A percentile compares a stretch with the other conserved stretches of the same genome.
Evolutionary conservation across 768 basidiomycete genomes (phyloP).

Genomic region (Boletus rubropictus): DNA sequence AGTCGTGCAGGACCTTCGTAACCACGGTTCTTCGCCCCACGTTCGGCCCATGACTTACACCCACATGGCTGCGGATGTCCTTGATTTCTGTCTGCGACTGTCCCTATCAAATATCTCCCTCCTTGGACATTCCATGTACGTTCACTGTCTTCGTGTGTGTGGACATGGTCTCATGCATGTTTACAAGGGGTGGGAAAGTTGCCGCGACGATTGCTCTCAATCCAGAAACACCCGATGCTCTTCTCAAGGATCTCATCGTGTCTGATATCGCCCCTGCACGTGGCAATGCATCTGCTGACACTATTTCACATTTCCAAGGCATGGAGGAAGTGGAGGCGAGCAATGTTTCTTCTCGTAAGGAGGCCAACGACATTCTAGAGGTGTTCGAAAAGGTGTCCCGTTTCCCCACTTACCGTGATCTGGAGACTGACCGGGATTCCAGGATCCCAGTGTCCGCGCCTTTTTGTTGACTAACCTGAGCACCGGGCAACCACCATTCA

Average conservation of each 20-base stretch:
- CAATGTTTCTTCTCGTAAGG: conserved; percentile 53
- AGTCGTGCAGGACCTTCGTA: conserved; percentile 67
- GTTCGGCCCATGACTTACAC: conserved; percentile 65
- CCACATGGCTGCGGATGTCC: conserved; percentile 75
- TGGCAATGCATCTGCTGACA: conserved; percentile 55
- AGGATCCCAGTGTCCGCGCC: conserved; percentile 72
- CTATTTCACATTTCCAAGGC: conserved; percentile 55
- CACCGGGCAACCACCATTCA: conserved; percentile 33
- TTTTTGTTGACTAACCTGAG: conserved; percentile 84
- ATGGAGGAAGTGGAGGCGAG: conserved; percentile 70
- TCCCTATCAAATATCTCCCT: conserved; percentile 59
- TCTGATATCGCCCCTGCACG: conserved; percentile 78
- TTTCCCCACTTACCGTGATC: neutral
- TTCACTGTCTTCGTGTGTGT: conserved; percentile 2
- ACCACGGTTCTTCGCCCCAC: conserved; percentile 83
- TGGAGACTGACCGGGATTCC: conserved; percentile 6
- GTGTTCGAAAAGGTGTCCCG: conserved; percentile 55
- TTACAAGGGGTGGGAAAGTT: conserved; percentile 75
- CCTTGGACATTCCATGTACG: conserved; percentile 88
- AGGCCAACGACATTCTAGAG: conserved; percentile 61
- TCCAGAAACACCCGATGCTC: conserved; percentile 35
- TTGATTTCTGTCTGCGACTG: conserved; percentile 55
- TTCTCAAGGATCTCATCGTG: conserved; percentile 57
- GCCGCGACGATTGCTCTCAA: conserved; percentile 64
- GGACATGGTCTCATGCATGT: conserved; percentile 1